phyloP scores from a whole-genome alignment of 1,284 basidiomycete species.

The Volvariella volvacea region DNA sequence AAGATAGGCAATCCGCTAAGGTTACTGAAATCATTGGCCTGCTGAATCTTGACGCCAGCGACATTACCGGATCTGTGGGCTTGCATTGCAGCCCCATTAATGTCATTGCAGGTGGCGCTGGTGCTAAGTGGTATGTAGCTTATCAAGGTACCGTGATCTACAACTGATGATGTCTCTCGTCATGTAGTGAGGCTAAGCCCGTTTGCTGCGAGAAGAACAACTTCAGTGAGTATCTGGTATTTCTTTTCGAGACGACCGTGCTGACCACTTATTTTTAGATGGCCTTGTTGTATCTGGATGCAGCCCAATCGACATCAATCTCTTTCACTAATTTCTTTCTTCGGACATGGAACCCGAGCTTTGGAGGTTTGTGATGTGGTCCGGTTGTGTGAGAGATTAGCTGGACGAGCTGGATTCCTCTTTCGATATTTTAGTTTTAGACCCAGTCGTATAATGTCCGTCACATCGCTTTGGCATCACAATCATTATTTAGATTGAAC shows the following conservation, averaged over 20 bases:
- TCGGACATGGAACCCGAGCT: too few relatives aligned
- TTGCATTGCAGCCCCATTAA: slow-evolving; percentile 13
- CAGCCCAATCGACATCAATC: not conserved
- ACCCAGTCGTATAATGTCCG: too few relatives aligned
- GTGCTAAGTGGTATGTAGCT: slow-evolving; percentile 12
- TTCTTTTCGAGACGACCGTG: not conserved
- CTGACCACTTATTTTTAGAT: not conserved
- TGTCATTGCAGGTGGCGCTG: slow-evolving; percentile 10
- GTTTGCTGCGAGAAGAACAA: slow-evolving; percentile 15
- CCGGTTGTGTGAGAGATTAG: too few relatives aligned
- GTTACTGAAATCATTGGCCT: slow-evolving; percentile 4
- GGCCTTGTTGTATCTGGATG: not conserved
- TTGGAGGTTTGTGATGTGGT: too few relatives aligned
- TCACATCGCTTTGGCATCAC: too few relatives aligned
- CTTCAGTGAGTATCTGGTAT: not conserved
- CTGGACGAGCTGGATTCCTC: too few relatives aligned
- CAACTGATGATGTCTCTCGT: not conserved
- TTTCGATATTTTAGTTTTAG: too few relatives aligned
- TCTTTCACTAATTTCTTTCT: too few relatives aligned
- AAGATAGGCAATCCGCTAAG: slow-evolving; percentile 1
- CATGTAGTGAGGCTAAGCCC: slow-evolving; percentile 9
- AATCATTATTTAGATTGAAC: too few relatives aligned
- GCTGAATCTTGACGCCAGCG: slow-evolving; percentile 4
- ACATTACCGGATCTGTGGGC: slow-evolving; percentile 10
- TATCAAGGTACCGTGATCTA: not conserved